These are phyloP conservation scores for Fusarium marasasianum DNA, from an alignment of 2,329 filamentous ascomycete genomes.

Conservation along the genomic window DNA sequence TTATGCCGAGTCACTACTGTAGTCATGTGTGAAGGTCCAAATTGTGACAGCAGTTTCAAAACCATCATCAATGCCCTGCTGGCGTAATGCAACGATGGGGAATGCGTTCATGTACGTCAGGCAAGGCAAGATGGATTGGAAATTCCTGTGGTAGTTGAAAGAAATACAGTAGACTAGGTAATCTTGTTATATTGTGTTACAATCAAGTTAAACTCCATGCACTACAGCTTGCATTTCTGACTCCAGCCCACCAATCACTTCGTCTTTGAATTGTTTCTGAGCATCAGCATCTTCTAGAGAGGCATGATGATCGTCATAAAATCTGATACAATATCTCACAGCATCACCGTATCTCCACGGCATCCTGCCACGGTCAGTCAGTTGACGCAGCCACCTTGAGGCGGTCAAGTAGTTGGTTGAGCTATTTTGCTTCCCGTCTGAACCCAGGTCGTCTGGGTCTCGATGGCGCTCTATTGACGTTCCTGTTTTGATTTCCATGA, in stretches of 20 bases:
- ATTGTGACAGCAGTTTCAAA: not conserved
- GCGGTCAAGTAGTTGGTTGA: not conserved
- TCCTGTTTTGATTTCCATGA: not conserved
- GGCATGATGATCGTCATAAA: not conserved
- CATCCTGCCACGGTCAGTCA: rapidly evolving
- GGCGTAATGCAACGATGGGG: no score
- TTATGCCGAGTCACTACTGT: no score
- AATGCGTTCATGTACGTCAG: not conserved
- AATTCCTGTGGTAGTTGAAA: rapidly evolving
- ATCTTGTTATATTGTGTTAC: not conserved
- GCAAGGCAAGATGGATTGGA: no score
- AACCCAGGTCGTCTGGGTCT: not conserved
- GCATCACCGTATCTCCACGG: not conserved
- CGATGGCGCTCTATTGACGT: not conserved
- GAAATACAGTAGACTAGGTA: not conserved
- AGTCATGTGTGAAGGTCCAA: not conserved
- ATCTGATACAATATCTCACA: not conserved
- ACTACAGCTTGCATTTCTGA: not conserved
- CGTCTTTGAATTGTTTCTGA: not conserved
- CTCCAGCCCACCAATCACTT: not conserved
- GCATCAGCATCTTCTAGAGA: not conserved
- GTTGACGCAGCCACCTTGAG: not conserved
- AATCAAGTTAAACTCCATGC: not conserved
- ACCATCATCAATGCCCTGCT: not conserved
- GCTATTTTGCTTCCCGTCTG: rapidly evolving